Base-by-base conservation (phyloP, 139 green algal genomes). In the Gonium pectorale region DNA sequence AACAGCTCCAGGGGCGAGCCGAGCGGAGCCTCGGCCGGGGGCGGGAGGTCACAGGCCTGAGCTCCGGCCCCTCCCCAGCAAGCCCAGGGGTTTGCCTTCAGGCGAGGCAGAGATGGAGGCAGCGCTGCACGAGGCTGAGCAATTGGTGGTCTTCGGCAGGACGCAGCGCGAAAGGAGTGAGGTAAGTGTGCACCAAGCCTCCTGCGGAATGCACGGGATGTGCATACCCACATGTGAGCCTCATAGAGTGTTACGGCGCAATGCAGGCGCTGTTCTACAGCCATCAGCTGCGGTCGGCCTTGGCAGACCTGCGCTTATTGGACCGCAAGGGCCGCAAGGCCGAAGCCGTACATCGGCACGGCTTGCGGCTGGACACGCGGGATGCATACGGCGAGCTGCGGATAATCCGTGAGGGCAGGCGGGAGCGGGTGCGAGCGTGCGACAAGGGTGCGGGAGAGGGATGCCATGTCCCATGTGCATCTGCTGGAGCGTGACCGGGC, bases 231-330 rank as follows among this genome's bases (percentile, higher is more conserved):
- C n/a, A n/a, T n/a, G n/a, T n/a, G n/a, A n/a, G n/a, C n/a, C n/a
- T n/a, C n/a, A n/a, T n/a, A n/a, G n/a, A n/a, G n/a, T n/a, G n/a
- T n/a, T n/a, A n/a, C n/a, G n/a, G n/a, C n/a, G n/a, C n/a, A n/a
- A n/a, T 49, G 0, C 64, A 85, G 79, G 79, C 79, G 0, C 64
- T 85, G 0, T 85, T 85, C 29, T 77, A 78, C 49, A 40, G 44
- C 33, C 33, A 78, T 64, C 79, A 85, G 79, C 79, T 85, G 64
- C 79, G 79, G 5, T 9, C 63, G 4, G 79, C 79, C 0, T 51
- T 85, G 37, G 79, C 64, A 2, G 79, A 85, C 79, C 26, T 85
- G 33, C 46, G 64, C 11, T 64, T 67, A 46, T 27, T 77, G 64
- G 24, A 70, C 2, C 79, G 79, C 35, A 52, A 43, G 64, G 64